Conservation (phyloP, 306 rosid genomes). For the Prunus mongolica region DNA sequence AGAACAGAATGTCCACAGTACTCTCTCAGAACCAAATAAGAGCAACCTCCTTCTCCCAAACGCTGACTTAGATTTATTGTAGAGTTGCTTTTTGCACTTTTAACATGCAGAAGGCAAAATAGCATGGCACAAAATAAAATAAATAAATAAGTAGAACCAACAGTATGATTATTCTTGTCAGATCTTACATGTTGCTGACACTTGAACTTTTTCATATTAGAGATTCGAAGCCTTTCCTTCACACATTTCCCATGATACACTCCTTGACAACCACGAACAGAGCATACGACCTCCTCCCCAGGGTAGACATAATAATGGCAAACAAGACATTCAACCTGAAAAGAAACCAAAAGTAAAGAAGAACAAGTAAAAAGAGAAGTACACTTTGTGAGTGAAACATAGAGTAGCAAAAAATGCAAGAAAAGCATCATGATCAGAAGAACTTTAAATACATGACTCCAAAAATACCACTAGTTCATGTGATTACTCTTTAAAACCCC, state of each 20-base stretch:
- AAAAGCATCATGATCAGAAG: background rate
- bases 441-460: too few relatives aligned
- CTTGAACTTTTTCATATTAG: conserved; percentile 61
- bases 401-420: background rate
- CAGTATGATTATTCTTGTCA: background rate
- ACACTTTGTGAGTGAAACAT: background rate
- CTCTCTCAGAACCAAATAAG: background rate
- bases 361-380: background rate
- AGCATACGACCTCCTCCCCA: conserved; percentile 52
- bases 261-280: conserved; percentile 64
- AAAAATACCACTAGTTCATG: background rate
- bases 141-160: background rate
- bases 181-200: conserved; percentile 79
- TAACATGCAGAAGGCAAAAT: background rate
- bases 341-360: background rate
- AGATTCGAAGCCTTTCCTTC: conserved; percentile 40
- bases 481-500: background rate
- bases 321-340: conserved; percentile 59
- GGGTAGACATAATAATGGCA: conserved; percentile 49
- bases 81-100: background rate
- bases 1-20: background rate
- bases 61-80: background rate
- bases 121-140: background rate
- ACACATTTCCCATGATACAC: conserved; percentile 60
- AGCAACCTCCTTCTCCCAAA: background rate